Conservation (phyloP, 192 early-diverging fungal genomes). For the Coemansia brasiliensis region DNA sequence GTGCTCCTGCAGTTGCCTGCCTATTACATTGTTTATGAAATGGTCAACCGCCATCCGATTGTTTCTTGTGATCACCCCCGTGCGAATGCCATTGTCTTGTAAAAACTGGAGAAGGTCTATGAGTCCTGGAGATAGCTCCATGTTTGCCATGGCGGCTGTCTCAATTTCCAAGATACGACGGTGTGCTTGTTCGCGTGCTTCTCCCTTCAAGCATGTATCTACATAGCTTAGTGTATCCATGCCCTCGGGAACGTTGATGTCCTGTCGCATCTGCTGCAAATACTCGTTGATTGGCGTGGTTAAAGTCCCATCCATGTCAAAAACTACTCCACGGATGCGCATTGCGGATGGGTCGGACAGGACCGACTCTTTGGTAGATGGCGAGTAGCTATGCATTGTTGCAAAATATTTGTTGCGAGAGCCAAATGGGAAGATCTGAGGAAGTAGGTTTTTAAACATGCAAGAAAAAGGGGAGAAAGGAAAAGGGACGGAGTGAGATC, state of each 20-base stretch:
- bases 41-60: slow-evolving; percentile 45
- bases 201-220: slow-evolving; percentile 30
- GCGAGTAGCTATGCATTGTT: slow-evolving; percentile 30
- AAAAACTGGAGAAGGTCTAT: slow-evolving; percentile 42
- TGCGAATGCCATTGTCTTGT: slow-evolving; percentile 29
- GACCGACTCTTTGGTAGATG: slow-evolving; percentile 33
- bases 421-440: too few relatives aligned
- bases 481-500: too few relatives aligned
- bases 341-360: slow-evolving; percentile 20
- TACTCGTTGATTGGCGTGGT: slow-evolving; percentile 48
- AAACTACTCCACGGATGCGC: slow-evolving; percentile 51
- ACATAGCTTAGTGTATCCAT: slow-evolving; percentile 45
- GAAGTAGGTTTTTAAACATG: too few relatives aligned
- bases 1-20: slow-evolving; percentile 24
- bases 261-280: slow-evolving; percentile 35
- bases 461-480: too few relatives aligned
- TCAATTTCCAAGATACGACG: slow-evolving; percentile 44
- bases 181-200: slow-evolving; percentile 29
- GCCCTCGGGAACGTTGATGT: slow-evolving; percentile 34
- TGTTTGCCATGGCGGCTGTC: slow-evolving; percentile 39
- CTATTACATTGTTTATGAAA: slow-evolving; percentile 43
- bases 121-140: slow-evolving; percentile 50
- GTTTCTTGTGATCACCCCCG: slow-evolving; percentile 57
- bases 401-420: too few relatives aligned
- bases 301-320: slow-evolving; percentile 57